phyloP scores from a whole-genome alignment of 2,329 filamentous ascomycete genomes.

The Xylariales sp. region DNA sequence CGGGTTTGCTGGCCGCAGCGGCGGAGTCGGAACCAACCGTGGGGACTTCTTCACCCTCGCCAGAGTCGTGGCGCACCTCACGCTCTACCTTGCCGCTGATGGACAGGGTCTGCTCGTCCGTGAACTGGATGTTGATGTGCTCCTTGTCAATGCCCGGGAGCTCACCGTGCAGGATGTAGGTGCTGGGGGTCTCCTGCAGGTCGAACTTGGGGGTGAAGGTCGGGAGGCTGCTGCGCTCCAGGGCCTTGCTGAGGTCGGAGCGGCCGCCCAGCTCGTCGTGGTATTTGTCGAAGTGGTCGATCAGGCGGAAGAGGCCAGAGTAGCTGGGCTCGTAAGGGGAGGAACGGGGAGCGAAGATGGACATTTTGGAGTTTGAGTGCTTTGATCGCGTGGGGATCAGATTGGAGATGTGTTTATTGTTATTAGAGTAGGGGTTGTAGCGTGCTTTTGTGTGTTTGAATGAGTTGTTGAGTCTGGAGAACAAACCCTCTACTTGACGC shows the following conservation, averaged over 20 bases:
- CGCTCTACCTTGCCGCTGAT: conserved; percentile 7
- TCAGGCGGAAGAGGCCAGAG: conserved; percentile 6
- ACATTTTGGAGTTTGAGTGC: conserved; percentile 4
- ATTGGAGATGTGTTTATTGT: too few species aligned
- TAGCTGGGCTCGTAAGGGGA: conserved; percentile 6
- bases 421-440: too few species aligned
- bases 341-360: conserved; percentile 4
- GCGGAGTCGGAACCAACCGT: conserved; percentile 6
- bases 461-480: too few species aligned
- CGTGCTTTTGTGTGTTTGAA: too few species aligned
- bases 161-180: conserved; percentile 7
- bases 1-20: neutral
- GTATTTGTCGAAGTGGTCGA: conserved; percentile 8
- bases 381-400: too few species aligned
- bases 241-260: neutral
- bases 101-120: conserved; percentile 7
- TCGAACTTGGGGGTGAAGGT: conserved; percentile 8
- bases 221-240: neutral
- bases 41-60: too few species aligned
- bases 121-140: conserved; percentile 6
- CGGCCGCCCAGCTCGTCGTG: neutral
- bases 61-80: conserved; percentile 32
- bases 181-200: conserved; percentile 5
- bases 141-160: conserved; percentile 7
- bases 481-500: too few species aligned